phyloP scores from a whole-genome alignment of 495 filamentous ascomycete genomes.

The Trichoderma orchidacearum region DNA sequence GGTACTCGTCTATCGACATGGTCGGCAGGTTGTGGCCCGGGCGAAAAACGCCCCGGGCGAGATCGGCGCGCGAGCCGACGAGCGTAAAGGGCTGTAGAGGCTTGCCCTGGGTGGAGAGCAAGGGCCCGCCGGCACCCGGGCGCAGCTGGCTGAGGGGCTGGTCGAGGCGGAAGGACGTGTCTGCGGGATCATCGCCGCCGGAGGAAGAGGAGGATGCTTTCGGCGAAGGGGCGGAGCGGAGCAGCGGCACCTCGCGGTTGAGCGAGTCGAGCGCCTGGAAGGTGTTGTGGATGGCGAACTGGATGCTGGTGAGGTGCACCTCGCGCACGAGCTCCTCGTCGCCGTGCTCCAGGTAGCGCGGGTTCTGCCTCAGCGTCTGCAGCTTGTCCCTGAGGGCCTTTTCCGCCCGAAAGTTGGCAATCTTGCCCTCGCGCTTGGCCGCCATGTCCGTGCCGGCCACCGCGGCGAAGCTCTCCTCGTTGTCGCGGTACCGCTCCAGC shows the following conservation, averaged over 20 bases:
- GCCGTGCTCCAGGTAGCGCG: slow-evolving; percentile 25
- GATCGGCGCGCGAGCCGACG: slow-evolving; percentile 58
- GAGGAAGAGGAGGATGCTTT: slow-evolving; percentile 6
- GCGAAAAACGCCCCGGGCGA: slow-evolving; percentile 75
- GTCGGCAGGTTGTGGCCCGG: slow-evolving; percentile 88
- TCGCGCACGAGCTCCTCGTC: slow-evolving; percentile 71
- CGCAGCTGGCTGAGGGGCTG: slow-evolving; percentile 37
- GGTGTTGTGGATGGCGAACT: slow-evolving; percentile 59
- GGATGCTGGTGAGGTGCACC: slow-evolving; percentile 61
- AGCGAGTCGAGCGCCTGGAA: slow-evolving; percentile 79
- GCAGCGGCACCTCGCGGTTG: slow-evolving; percentile 68
- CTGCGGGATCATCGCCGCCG: slow-evolving; percentile 24
- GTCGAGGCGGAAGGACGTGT: slow-evolving; percentile 58
- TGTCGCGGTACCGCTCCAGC: slow-evolving; percentile 54
- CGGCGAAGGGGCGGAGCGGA: slow-evolving; percentile 42
- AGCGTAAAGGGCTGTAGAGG: slow-evolving; percentile 87
- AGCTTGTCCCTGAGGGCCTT: slow-evolving; percentile 77
- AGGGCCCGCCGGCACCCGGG: slow-evolving; percentile 46
- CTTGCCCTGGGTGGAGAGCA: slow-evolving; percentile 70
- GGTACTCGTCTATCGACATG: slow-evolving; percentile 95
- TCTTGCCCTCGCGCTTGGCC: slow-evolving; percentile 66
- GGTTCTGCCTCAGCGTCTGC: slow-evolving; percentile 34
- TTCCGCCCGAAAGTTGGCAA: slow-evolving; percentile 71
- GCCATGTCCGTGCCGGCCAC: slow-evolving; percentile 53
- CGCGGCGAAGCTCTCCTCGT: slow-evolving; percentile 53